Conservation (phyloP, 73 alveolate species). For the Paramecium octaurelia region DNA sequence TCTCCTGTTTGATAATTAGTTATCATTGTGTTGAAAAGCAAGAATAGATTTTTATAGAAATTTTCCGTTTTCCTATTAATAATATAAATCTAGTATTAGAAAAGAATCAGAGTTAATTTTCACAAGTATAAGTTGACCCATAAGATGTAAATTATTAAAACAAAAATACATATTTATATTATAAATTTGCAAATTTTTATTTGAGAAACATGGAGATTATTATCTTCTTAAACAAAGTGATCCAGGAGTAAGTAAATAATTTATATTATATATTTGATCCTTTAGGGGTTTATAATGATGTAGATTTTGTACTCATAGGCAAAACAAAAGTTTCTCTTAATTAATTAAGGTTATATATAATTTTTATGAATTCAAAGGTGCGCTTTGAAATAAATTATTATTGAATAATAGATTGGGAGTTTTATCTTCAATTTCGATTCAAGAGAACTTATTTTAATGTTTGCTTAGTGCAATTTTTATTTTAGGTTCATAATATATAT, state of each 20-base stretch:
- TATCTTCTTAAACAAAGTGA: not conserved
- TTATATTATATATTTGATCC: not conserved
- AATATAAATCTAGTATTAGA: not conserved
- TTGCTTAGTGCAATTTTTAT: not conserved
- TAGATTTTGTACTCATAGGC: not conserved
- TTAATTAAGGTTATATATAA: too few relatives aligned
- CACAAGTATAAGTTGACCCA: not conserved
- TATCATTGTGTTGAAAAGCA: too few relatives aligned
- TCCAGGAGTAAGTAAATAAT: not conserved
- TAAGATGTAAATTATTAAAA: not conserved
- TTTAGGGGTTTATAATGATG: not conserved
- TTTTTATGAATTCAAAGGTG: not conserved
- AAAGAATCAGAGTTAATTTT: not conserved
- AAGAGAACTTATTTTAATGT: not conserved
- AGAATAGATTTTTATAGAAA: too few relatives aligned
- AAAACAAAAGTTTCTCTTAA: not conserved
- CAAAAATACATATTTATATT: too few relatives aligned
- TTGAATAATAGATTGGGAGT: not conserved
- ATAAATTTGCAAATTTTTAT: too few relatives aligned
- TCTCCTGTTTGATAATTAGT: too few relatives aligned
- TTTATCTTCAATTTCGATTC: not conserved
- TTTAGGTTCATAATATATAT: not conserved
- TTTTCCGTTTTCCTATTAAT: too few relatives aligned
- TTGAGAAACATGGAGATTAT: not conserved
- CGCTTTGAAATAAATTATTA: not conserved